phyloP scores from a whole-genome alignment of 176 grass and related monocot species.

The Oryza brachyantha region DNA sequence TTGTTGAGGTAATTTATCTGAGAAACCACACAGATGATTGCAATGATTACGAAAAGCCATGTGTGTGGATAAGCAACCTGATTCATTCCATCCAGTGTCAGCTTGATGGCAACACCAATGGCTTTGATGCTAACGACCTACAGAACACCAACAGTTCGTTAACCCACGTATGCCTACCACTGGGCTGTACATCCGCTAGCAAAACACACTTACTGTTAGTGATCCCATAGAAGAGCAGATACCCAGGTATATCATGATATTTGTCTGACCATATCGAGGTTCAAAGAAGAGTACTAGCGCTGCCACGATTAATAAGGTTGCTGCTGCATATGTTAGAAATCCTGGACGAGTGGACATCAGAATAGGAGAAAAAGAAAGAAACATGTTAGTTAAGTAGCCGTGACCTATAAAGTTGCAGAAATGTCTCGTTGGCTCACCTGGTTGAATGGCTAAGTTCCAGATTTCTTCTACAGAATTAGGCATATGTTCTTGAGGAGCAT shows the following conservation, averaged over 20 bases:
- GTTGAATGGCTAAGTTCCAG: constrained; percentile 83
- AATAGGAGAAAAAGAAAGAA: constrained; percentile 18
- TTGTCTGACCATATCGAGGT: constrained; percentile 84
- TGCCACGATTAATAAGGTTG: constrained; percentile 58
- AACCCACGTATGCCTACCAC: not conserved
- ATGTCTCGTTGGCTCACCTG: constrained; percentile 37
- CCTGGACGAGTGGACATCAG: constrained; percentile 41
- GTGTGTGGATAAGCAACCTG: constrained; percentile 81
- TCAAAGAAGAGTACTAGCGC: constrained; percentile 65
- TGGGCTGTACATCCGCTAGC: not conserved
- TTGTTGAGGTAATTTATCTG: constrained; percentile 99
- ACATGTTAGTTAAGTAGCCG: not conserved
- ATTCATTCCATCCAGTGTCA: constrained; percentile 82
- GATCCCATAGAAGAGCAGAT: constrained; percentile 96
- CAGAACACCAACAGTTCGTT: not conserved
- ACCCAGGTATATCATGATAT: constrained; percentile 89
- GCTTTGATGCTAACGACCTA: constrained; percentile 98
- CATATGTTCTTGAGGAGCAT: constrained; percentile 79
- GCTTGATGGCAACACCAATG: constrained; percentile 89
- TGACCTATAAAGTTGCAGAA: not conserved
- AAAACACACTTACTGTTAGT: constrained; percentile 64
- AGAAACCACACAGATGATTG: constrained; percentile 71
- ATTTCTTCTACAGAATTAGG: constrained; percentile 82
- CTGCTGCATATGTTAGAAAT: constrained; percentile 66
- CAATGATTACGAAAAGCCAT: constrained; percentile 82